phyloP scores from a whole-genome alignment of 2,329 filamentous ascomycete genomes.

The Sarocladium brachiariae region DNA sequence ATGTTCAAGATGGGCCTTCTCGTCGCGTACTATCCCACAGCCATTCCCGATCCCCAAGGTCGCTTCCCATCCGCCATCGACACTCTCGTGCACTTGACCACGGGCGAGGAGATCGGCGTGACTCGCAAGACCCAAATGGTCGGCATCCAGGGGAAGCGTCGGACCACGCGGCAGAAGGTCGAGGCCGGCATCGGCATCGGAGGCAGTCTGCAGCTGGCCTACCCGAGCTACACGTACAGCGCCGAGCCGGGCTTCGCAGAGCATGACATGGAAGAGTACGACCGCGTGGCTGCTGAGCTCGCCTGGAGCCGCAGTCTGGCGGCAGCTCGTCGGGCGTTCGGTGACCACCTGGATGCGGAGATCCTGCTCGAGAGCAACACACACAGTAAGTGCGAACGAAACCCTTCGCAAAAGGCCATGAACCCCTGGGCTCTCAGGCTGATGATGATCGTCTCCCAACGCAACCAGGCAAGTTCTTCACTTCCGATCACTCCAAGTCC shows the following conservation, averaged over 20 bases:
- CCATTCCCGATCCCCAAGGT: constrained; percentile 35
- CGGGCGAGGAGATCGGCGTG: constrained; percentile 31
- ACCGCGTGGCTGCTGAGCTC: constrained; percentile 55
- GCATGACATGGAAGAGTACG: constrained; percentile 59
- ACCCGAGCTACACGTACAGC: constrained; percentile 33
- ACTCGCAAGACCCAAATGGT: constrained; percentile 36
- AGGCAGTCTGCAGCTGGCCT: constrained; percentile 27
- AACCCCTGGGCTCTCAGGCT: too few species aligned
- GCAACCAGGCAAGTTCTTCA: constrained; percentile 43
- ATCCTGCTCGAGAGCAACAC: constrained; percentile 59
- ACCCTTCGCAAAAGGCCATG: too few species aligned
- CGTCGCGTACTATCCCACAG: constrained; percentile 38
- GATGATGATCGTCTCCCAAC: too few species aligned
- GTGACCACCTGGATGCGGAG: constrained; percentile 56
- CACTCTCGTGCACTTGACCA: constrained; percentile 33
- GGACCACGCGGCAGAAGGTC: constrained; percentile 26
- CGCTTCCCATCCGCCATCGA: constrained; percentile 32
- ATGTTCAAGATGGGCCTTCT: constrained; percentile 35
- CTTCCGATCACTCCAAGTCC: constrained; percentile 49
- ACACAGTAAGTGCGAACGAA: constrained; percentile 50
- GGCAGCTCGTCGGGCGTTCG: constrained; percentile 55
- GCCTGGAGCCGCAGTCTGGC: constrained; percentile 62
- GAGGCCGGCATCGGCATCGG: constrained; percentile 31
- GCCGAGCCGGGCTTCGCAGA: constrained; percentile 64
- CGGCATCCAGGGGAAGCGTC: constrained; percentile 37